Base-by-base conservation (phyloP, 306 rosid genomes). In the Castanopsis chinensis region DNA sequence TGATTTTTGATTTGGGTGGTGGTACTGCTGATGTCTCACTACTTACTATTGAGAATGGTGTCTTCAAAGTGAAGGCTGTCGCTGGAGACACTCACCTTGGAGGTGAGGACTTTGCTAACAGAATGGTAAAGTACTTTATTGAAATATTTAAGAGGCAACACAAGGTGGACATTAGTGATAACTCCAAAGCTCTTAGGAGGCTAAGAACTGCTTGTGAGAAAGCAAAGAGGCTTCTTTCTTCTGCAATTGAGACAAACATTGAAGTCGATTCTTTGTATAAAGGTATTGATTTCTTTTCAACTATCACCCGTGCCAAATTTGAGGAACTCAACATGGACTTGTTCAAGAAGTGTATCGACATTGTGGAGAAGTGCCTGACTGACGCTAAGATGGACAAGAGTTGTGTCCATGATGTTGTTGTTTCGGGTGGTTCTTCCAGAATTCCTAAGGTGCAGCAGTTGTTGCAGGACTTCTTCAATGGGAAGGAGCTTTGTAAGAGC, bases 1-100 rank as follows among this genome's bases (percentile, higher is more conserved):
- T 78, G 63, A 58, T 78, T 61, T 78, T 71, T 78, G 64, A 71
- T 59, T 45, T 78, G 23, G 77, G 72, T 4, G 76, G 72, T 2
- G 77, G 82, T 45, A 78, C 76, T 43, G 21, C 54, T 7, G 76
- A 78, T 58, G 52, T 78, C 11, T 78, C 81, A 27, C 71, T 71
- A 1, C 70, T 70, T n/a, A 69, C 69, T 3, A 43, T 78, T 17
- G 32, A 53, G 7, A 49, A 18, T 3, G 52, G 52, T 41, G 65
- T 0, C 20, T 70, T 78, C 58, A 51, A 78, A 57, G 81, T 43
- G 6, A 41, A 11, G 3, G 32, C 41, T 0, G 82, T 82, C 12
- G 82, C 82, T 15, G 87, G 90, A 28, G 81, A 78, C 25, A 78
- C 61, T 11, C 90, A 83, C 56, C 85, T 83, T 0, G 84, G 87